Evolutionary conservation across 257 asterid genomes (phyloP), one percentile per base, ranked within the genome.

Genomic region (Nicotiana paniculata): DNA sequence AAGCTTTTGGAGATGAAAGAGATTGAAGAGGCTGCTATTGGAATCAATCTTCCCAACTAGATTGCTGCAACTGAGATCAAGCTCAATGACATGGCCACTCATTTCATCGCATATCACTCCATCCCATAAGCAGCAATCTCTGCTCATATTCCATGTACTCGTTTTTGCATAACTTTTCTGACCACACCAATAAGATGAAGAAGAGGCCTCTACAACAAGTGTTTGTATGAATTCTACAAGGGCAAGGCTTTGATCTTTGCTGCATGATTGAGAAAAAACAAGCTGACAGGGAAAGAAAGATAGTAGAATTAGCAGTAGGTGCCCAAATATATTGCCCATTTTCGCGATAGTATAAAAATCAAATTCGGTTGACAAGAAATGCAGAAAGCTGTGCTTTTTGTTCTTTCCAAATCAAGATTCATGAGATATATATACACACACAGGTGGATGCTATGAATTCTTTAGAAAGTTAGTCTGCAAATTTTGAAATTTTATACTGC

Each of bases 21-120:
- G 79, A 2, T 65, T 62, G 51, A 86, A 83, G 51, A 86, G 61
- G 82, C 84, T 74, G 82, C 58, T 83, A 30, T 65, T 81, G 4
- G 86, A 80, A 32, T 76, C 33, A 3, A 83, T 83, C 3, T 10
- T 67, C 6, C 88, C 86, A 1, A 30, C 67, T 75, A 82, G 82
- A 28, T 54, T 54, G 57, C 86, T 75, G 82, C 86, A 79, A 12
- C 82, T 43, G 4, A 85, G 84, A 39, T 86, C 86, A 68, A 86
- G 79, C 15, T 81, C 83, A 7, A 80, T 80, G 6, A 86, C 83
- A 15, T 67, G 33, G 26, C 85, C 86, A 0, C 13, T 80, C 13
- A 74, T 33, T 11, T 32, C 54, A 55, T 82, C 81, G 11, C 88
- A 82, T 5, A 54, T 43, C 1, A 82, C 80, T 32, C 85, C 87